Conservation (phyloP, 306 rosid species). For the Elaeagnus macrophylla region DNA sequence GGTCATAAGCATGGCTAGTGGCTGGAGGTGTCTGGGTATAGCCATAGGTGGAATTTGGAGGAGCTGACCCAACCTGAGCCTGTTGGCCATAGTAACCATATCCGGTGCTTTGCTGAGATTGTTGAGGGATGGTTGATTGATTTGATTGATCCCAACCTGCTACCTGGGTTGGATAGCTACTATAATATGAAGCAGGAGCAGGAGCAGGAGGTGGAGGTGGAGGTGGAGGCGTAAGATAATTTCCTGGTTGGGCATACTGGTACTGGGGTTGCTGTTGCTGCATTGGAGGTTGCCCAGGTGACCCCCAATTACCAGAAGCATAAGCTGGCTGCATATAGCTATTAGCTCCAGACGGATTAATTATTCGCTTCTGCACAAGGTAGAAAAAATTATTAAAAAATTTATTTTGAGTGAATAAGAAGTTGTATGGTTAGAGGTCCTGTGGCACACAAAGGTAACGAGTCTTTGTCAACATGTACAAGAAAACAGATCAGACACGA, state of each 20-base stretch:
- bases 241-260: conserved; percentile 33
- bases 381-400: not conserved
- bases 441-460: too few species aligned
- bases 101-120: conserved; percentile 32
- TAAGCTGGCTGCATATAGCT: conserved; percentile 30
- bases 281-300: conserved; percentile 26
- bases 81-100: conserved; percentile 22
- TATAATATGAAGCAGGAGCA: conserved; percentile 31
- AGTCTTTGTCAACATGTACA: too few species aligned
- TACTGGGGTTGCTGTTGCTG: conserved; percentile 37
- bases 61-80: conserved; percentile 25
- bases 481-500: too few species aligned
- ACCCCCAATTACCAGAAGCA: conserved; percentile 31
- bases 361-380: conserved; percentile 34
- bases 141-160: conserved; percentile 39
- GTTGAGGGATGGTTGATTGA: conserved; percentile 28
- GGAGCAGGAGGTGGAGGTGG: too few species aligned
- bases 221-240: conserved; percentile 21
- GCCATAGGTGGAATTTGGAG: conserved; percentile 26
- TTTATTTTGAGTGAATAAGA: not conserved
- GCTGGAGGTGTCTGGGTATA: conserved; percentile 14
- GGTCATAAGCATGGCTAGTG: conserved; percentile 27
- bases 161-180: conserved; percentile 31
- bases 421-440: not conserved
- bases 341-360: conserved; percentile 28